Evolutionary conservation across 2,329 filamentous ascomycete species (phyloP).

Genomic region (Diplodia sapinea): DNA sequence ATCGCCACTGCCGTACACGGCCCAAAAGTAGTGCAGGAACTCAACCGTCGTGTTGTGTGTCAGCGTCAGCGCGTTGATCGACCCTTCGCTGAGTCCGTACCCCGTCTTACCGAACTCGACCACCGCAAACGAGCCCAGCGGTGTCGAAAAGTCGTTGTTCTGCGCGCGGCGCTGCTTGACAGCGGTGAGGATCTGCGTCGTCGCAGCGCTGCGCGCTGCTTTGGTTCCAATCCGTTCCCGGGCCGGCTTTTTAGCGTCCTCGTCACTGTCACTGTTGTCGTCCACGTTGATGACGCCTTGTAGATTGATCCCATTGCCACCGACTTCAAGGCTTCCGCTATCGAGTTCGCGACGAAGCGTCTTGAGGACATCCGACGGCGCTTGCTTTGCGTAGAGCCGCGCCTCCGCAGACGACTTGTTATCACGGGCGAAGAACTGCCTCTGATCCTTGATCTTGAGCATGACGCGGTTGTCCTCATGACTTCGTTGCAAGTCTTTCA

Average conservation of each 20-base stretch:
- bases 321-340: conserved; percentile 44
- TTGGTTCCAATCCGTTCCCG: conserved; percentile 71
- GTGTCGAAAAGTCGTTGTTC: conserved; percentile 50
- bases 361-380: conserved; percentile 70
- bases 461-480: conserved; percentile 77
- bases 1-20: conserved; percentile 87
- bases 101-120: conserved; percentile 41
- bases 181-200: conserved; percentile 69
- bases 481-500: conserved; percentile 80
- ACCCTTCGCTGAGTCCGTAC: conserved; percentile 47
- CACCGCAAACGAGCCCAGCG: conserved; percentile 37
- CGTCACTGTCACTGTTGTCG: conserved; percentile 66
- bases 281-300: conserved; percentile 70
- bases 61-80: conserved; percentile 68
- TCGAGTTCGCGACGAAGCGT: conserved; percentile 68
- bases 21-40: conserved; percentile 98
- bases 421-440: conserved; percentile 72
- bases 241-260: conserved; percentile 62
- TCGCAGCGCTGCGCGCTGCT: conserved; percentile 67
- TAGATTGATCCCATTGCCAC: conserved; percentile 56
- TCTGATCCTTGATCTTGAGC: conserved; percentile 87
- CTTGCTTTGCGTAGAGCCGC: conserved; percentile 69
- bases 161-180: conserved; percentile 67
- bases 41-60: conserved; percentile 94
- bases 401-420: conserved; percentile 56